Evolutionary conservation across 305 asterid genomes (phyloP), one percentile per base, ranked within the genome.

Genomic region (Solanum hybrid): DNA sequence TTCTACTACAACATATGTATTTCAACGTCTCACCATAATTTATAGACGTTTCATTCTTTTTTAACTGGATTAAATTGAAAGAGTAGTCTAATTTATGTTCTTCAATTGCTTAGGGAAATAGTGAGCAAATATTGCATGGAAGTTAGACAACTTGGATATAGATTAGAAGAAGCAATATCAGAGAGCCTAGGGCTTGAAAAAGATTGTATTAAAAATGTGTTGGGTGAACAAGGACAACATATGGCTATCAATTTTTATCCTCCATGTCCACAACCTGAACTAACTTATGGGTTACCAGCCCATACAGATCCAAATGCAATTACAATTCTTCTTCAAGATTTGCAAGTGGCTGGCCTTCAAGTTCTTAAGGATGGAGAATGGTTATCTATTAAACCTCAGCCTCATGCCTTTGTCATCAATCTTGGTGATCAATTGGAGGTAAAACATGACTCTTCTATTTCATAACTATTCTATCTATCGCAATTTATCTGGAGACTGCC

Each of bases 141-240:
- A 88, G 96, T 97, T 86, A 94, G 99, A 40, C 69, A 93, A 37
- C 96, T 97, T 20, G 99, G 98, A 81, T 93, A 95, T 61, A 89
- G 96, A 89, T 67, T 97, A 90, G 93, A 97, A 89, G 98, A 95
- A 92, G 94, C 92, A 51, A 95, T 97, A 92, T 94, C 99, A 7
- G 95, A 94, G 93, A 96, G 98, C 91, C 86, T 97, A 16, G 98
- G 98, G 67, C 91, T 97, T 18, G 92, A 89, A 2, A 93, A 90
- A 74, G 97, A 93, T 61, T 86, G 75, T 51, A 81, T 97, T 10
- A 96, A 93, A 93, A 82, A 91, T 11, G 92, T 92, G 22, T 39
- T 97, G 82, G 98, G 99, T 84, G 97, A 96, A 36, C 99, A 96
- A 91, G 99, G 99, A 20, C 99, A 97, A 84, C 99, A 97, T 81